Base-by-base conservation (phyloP, 225 moss, liverwort and hornwort genomes). In the Pseudisothecium myosuroides region DNA sequence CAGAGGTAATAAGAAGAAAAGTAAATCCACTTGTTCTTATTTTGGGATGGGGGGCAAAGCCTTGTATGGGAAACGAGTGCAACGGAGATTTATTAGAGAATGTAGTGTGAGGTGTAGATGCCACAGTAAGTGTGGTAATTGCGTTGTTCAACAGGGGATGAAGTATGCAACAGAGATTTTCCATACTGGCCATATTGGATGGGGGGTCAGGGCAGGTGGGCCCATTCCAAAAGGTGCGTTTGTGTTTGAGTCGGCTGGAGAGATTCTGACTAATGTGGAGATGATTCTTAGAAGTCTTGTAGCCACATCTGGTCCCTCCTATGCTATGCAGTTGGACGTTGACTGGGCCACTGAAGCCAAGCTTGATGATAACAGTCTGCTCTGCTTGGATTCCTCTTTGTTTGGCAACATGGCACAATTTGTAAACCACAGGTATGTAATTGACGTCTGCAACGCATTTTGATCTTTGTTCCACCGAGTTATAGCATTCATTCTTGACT, bases 231-330 rank as follows among this genome's bases (percentile, higher is more conserved):
- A 36, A 69, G 69, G n/a, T 69, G 69, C 69, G 6, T 69, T 69
- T 39, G 69, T 68, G n/a, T n/a, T n/a, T n/a, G n/a, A n/a, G n/a
- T n/a, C n/a, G 21, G 37, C 8, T 68, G n/a, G 68, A 1, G 12
- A n/a, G 22, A 69, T 69, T 22, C 7, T 69, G 8, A 69, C 69
- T 11, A 69, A 69, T 69, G 69, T n/a, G 8, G n/a, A 69, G 69
- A 69, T 69, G 69, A n/a, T 69, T 2, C 1, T 69, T 20, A n/a
- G 69, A 69, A 23, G 20, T 22, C 21, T n/a, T 36, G n/a, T 12
- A 22, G 1, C n/a, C 11, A 20, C 11, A 19, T 6, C 1, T n/a
- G 21, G 11, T 11, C 1, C 68, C 2, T n/a, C n/a, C 4, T 68
- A 10, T 68, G 21, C 69, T 34, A 4, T 64, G 64, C 32, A 64